Evolutionary conservation across 2,329 filamentous ascomycete species (phyloP).

Genomic region (Talaromyces funiculosus): DNA sequence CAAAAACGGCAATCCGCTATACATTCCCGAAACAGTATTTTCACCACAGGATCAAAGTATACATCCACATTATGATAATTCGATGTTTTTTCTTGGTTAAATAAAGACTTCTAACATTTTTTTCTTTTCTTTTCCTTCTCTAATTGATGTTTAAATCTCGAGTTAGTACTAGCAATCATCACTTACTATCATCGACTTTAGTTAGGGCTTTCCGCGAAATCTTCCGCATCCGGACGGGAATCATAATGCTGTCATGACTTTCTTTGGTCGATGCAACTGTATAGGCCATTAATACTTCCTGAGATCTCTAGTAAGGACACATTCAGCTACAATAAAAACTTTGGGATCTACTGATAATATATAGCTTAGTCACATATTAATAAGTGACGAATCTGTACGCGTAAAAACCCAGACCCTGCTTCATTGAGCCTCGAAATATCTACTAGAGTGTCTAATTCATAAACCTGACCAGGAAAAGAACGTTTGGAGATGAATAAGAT

Average conservation of each 20-base stretch:
- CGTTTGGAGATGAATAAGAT: background rate
- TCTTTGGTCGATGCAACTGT: background rate
- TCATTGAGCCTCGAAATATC: background rate
- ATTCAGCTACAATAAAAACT: background rate
- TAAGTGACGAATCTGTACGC: background rate
- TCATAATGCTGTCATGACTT: constrained; percentile 10
- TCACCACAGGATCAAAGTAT: background rate
- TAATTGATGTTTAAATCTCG: background rate
- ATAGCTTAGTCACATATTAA: background rate
- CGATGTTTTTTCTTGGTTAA: background rate
- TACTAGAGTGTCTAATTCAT: too few relatives aligned
- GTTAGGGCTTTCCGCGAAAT: background rate
- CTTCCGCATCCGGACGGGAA: constrained; percentile 8
- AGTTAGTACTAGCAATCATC: background rate
- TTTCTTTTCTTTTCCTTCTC: background rate
- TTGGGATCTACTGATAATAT: background rate
- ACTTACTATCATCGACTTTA: background rate
- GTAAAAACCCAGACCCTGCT: background rate
- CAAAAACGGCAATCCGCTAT: background rate
- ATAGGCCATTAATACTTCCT: background rate
- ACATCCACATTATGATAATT: background rate
- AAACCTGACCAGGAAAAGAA: too few relatives aligned
- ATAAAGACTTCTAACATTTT: background rate
- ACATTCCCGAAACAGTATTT: background rate
- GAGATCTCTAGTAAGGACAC: too few relatives aligned